phyloP scores from a whole-genome alignment of 2,329 filamentous ascomycete species.

The Aplosporella prunicola region DNA sequence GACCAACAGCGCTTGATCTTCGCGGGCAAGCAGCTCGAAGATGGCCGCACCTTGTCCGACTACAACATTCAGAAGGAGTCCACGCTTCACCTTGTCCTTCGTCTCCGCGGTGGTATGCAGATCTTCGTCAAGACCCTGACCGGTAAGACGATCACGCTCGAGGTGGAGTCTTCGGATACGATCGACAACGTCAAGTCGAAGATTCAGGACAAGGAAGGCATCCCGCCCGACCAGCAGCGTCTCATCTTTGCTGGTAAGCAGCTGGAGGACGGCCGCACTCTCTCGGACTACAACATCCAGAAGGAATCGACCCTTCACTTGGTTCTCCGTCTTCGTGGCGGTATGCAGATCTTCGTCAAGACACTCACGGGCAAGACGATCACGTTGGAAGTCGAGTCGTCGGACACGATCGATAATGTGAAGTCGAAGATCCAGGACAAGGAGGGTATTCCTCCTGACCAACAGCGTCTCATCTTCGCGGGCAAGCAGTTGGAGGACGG shows the following conservation, averaged over 20 bases:
- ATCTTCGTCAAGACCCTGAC: slow-evolving; percentile 57
- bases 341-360: slow-evolving; percentile 54
- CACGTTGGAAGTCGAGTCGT: slow-evolving; percentile 80
- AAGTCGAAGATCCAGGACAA: slow-evolving; percentile 80
- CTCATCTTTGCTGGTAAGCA: slow-evolving; percentile 96
- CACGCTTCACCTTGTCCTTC: slow-evolving; percentile 65
- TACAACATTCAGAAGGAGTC: slow-evolving; percentile 53
- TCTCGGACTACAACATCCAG: slow-evolving; percentile 92
- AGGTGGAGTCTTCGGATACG: slow-evolving; percentile 67
- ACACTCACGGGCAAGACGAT: slow-evolving; percentile 77
- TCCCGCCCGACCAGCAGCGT: slow-evolving; percentile 91
- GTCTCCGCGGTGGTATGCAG: slow-evolving; percentile 55
- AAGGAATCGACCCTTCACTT: slow-evolving; percentile 83
- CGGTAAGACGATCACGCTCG: slow-evolving; percentile 56
- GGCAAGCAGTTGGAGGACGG: slow-evolving; percentile 92
- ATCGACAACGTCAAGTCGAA: slow-evolving; percentile 96
- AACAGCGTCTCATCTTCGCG: slow-evolving; percentile 87
- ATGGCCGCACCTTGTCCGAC: slow-evolving; percentile 46
- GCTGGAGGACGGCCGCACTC: slow-evolving; percentile 84
- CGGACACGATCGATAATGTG: slow-evolving; percentile 88
- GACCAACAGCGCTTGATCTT: slow-evolving; percentile 51
- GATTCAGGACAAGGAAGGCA: slow-evolving; percentile 97
- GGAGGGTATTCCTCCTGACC: slow-evolving; percentile 84
- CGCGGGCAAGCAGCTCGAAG: slow-evolving; percentile 49
- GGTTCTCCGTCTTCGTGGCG: slow-evolving; percentile 78